Evolutionary conservation across 2,329 filamentous ascomycete genomes (phyloP).

Genomic region (Paraphaeosphaeria minitans): DNA sequence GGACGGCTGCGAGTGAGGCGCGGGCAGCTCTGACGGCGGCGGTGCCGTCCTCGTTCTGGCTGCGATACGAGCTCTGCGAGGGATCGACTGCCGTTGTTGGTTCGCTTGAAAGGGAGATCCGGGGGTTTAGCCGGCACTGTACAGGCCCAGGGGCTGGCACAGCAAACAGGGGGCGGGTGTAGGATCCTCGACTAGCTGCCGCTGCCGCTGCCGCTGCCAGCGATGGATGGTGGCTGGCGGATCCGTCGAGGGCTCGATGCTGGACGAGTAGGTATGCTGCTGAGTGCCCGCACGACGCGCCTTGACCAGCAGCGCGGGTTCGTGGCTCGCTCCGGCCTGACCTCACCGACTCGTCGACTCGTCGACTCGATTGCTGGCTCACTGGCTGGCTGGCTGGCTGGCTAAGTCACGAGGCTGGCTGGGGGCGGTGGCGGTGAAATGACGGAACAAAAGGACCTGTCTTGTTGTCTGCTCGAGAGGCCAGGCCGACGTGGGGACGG

Average conservation of each 20-base stretch:
- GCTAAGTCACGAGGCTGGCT: constrained; percentile 14
- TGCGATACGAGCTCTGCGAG: constrained; percentile 22
- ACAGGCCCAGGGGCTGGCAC: background rate
- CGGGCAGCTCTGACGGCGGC: constrained; percentile 1
- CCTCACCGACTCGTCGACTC: constrained; percentile 21
- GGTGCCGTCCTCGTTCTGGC: constrained; percentile 15
- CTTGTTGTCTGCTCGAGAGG: background rate
- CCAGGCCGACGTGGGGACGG: constrained; percentile 5
- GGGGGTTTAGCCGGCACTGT: constrained; percentile 43
- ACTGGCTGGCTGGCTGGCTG: too few species aligned
- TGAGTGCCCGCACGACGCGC: constrained; percentile 25
- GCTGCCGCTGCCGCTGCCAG: constrained; percentile 44
- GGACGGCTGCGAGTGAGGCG: constrained; percentile 11
- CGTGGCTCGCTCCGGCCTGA: constrained; percentile 19
- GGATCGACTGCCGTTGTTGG: constrained; percentile 42
- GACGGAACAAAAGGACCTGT: background rate
- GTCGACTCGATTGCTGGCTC: too few species aligned
- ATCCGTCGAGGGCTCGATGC: constrained; percentile 30
- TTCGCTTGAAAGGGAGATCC: constrained; percentile 45
- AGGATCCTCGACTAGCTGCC: constrained; percentile 46
- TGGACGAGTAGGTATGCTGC: constrained; percentile 16
- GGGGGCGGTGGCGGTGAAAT: constrained; percentile 9
- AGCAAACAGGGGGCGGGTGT: constrained; percentile 32
- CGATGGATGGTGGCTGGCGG: constrained; percentile 33
- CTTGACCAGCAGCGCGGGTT: constrained; percentile 31